Base-by-base conservation (phyloP, 768 basidiomycete genomes). In the Brasilioporus rufonigricans region DNA sequence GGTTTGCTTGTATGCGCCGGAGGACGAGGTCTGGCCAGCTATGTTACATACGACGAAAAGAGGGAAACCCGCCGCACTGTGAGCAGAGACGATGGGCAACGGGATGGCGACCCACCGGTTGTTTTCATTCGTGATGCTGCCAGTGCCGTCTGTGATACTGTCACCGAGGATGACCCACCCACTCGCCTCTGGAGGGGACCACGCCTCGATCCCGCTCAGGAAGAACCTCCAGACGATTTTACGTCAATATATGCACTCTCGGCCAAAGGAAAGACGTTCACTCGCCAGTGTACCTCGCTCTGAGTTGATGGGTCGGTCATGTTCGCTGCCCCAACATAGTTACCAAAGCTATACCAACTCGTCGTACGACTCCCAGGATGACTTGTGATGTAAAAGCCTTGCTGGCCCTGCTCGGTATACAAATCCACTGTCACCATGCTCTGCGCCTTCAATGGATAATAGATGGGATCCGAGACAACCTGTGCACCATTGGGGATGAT, bases 221-320 rank as follows among this genome's bases (percentile, higher is more conserved):
- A 44, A 60, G 35, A 59, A 53, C 44, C 52, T 59, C 23, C 5
- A 9, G 4, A 5, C 23, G 16, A 7, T 52, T 76, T 57, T 9
- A 38, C 11, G 21, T 50, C n/a, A 32, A 48, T 5, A 14, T 31
- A 14, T 11, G 24, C 10, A 29, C 29, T 1, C 16, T 16, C 35
- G 35, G 13, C 11, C 19, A 14, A 26, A 39, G 9, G 14, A 27
- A 16, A 10, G 26, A 29, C 16, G 19, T 26, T 5, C 3, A 23
- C 9, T 35, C 32, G 27, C 48, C 48, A 29, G 21, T 44, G 43
- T 3, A 12, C 31, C 18, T 33, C 31, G 23, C 23, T 50, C 24
- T 50, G 50, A 27, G 39, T 50, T 5, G 49, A 41, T 40, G 49
- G 21, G 24, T 38, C 44, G 14, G 36, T 27, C 49, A 79, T 53